Base-by-base conservation (phyloP, 257 asterid genomes). In the Perilla frutescens region DNA sequence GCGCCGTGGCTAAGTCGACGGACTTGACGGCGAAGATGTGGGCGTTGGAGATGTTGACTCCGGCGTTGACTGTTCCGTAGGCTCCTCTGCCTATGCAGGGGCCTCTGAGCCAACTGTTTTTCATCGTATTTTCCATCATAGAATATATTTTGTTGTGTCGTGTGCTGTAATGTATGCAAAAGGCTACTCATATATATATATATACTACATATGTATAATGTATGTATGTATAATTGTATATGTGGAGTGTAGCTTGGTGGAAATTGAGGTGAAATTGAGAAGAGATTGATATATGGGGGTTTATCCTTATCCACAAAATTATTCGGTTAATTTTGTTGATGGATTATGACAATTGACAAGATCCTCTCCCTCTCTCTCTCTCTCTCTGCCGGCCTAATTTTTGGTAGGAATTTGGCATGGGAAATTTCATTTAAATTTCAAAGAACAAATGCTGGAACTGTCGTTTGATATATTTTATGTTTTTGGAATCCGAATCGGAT, bases 21-120 rank as follows among this genome's bases (percentile, higher is more conserved):
- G 95, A 86, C 70, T 88, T 88, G 2, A 86, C 91, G 31, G 91
- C 91, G 61, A 88, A 83, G 62, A 83, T 76, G 6, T 11, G 54
- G 59, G 83, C 84, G 75, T 34, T 57, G 0, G 79, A 41, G 66
- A 56, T 50, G 76, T 65, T 57, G 11, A 81, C 44, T 0, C 75
- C 93, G 13, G 84, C 66, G 76, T 70, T 81, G 6, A 89, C 92
- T 0, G 90, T 74, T 44, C 87, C 96, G 45, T 32, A 68, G 2
- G 90, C 79, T 44, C 96, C 96, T 53, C 73, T 77, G 74, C 96
- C 92, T 73, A 89, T 81, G 72, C 75, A 76, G 5, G 74, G 12
- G 8, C 83, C 88, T 39, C 83, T 79, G 3, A 70, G 62, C 96
- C 96, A 89, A 29, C 8, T 63, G 49, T 29, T 37, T 12, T 59